These are phyloP conservation scores for Mortierella antarctica DNA, from an alignment of 192 early-diverging fungal genomes.

Conservation along the genomic window DNA sequence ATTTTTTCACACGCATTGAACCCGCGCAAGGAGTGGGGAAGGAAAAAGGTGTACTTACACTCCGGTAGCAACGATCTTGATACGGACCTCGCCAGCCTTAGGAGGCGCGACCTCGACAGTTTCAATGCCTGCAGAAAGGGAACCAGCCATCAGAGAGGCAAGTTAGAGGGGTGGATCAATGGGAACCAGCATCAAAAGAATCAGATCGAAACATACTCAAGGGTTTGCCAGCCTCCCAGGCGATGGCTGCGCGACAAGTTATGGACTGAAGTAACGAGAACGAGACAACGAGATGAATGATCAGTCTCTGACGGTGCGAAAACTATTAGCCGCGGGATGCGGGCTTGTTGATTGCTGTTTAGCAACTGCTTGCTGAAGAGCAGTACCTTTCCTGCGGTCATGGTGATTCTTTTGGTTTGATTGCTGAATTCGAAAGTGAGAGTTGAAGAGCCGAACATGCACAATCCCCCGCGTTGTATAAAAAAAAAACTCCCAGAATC, in stretches of 20 bases:
- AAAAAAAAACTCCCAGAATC: too few relatives aligned
- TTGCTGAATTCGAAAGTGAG: neutral
- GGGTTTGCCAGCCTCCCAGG: conserved; percentile 94
- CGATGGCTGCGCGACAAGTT: conserved; percentile 92
- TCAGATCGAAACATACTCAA: conserved; percentile 74
- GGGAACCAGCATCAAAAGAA: neutral
- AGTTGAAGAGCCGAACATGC: neutral
- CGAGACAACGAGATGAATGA: neutral
- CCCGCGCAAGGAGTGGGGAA: neutral
- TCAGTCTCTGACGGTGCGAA: neutral
- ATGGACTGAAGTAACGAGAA: conserved; percentile 54
- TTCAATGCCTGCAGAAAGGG: conserved; percentile 75
- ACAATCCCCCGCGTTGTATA: too few relatives aligned
- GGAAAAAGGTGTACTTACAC: conserved; percentile 60
- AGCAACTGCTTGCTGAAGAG: neutral
- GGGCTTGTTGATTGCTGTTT: neutral
- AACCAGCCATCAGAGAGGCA: neutral
- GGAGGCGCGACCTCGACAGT: conserved; percentile 96
- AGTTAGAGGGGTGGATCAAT: conserved; percentile 1
- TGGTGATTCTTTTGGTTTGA: conserved; percentile 8
- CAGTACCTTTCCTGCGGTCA: conserved; percentile 52
- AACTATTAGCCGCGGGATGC: too few relatives aligned
- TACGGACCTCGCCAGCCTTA: conserved; percentile 92
- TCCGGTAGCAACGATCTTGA: conserved; percentile 92
- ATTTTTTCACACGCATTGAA: neutral